A percentile compares a stretch with the other conserved stretches of the same genome.
Evolutionary conservation across 2,329 filamentous ascomycete genomes (phyloP).

Genomic region (Pseudopyricularia cyperi): DNA sequence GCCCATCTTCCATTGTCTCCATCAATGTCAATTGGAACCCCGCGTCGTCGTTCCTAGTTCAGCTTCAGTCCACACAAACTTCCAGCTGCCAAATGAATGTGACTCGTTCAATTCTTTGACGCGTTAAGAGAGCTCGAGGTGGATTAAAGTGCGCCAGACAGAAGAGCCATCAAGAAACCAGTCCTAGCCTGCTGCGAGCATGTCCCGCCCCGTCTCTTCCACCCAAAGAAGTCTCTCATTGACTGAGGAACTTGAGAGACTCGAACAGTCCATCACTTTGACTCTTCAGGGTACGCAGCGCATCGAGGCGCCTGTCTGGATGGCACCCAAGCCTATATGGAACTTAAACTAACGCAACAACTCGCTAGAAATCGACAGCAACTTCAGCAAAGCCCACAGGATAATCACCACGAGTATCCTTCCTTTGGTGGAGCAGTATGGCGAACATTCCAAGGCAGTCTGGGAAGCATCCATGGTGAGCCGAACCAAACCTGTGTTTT

Average conservation of each 20-base stretch:
- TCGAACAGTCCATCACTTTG: conserved; percentile 93
- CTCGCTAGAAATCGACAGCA: conserved; percentile 80
- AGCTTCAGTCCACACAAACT: too few species aligned
- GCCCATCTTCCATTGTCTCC: background rate
- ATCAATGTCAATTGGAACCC: background rate
- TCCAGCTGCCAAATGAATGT: too few species aligned
- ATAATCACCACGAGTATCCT: conserved; percentile 92
- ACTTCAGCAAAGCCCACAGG: conserved; percentile 91
- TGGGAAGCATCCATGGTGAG: conserved; percentile 91
- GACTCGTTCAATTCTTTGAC: too few species aligned
- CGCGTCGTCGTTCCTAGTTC: too few species aligned
- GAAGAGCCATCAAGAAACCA: background rate
- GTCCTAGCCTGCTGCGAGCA: conserved; percentile 11
- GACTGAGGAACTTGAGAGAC: conserved; percentile 87
- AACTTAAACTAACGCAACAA: background rate
- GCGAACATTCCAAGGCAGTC: conserved; percentile 81
- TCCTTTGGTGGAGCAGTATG: conserved; percentile 88
- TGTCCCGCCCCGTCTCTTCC: conserved; percentile 36
- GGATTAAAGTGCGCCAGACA: background rate
- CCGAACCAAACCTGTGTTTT: background rate
- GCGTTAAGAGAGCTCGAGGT: background rate
- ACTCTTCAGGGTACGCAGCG: conserved; percentile 65
- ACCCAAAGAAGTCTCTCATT: conserved; percentile 52
- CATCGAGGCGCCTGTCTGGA: background rate
- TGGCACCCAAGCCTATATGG: background rate